Percentiles rank a stretch among this genome's conserved stretches.
phyloP scores from a whole-genome alignment of 208 protist genomes.

The Paratrypanosoma confusum region DNA sequence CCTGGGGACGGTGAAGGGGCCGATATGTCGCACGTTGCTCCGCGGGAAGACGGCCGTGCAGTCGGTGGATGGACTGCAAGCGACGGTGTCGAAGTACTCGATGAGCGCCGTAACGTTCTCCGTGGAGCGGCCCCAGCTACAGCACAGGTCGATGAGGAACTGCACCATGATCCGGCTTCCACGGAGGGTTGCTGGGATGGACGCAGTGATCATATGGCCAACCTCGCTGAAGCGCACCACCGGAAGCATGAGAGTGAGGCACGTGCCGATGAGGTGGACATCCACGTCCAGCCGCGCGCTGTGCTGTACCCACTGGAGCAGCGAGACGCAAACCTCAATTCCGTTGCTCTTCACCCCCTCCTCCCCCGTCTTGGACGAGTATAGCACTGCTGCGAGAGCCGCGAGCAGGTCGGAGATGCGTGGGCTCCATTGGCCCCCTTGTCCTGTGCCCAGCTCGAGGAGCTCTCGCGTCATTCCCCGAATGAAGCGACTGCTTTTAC shows the following conservation, averaged over 20 bases:
- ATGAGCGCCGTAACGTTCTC: slow-evolving; percentile 12
- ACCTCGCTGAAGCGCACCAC: slow-evolving; percentile 55
- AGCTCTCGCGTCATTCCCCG: slow-evolving; percentile 25
- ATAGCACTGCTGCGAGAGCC: slow-evolving; percentile 30
- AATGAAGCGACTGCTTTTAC: slow-evolving; percentile 32
- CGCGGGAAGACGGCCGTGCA: too few species aligned
- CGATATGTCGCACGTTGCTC: not conserved
- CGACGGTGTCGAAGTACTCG: slow-evolving; percentile 10
- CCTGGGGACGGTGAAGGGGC: slow-evolving; percentile 4
- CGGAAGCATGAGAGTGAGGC: slow-evolving; percentile 35
- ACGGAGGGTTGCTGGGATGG: slow-evolving; percentile 15
- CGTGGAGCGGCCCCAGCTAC: slow-evolving; percentile 21
- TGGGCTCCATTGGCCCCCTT: slow-evolving; percentile 15
- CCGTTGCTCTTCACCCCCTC: slow-evolving; percentile 32
- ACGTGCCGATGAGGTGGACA: slow-evolving; percentile 33
- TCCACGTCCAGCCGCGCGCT: slow-evolving; percentile 18
- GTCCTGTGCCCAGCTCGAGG: slow-evolving; percentile 14
- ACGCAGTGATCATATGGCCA: slow-evolving; percentile 33
- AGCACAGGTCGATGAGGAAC: slow-evolving; percentile 42
- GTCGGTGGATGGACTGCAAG: too few species aligned
- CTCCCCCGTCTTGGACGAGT: slow-evolving; percentile 18
- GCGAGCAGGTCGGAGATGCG: slow-evolving; percentile 29
- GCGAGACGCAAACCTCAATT: slow-evolving; percentile 45
- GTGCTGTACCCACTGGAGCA: slow-evolving; percentile 22
- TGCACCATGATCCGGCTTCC: slow-evolving; percentile 17